Evolutionary conservation across 495 filamentous ascomycete species (phyloP).

Genomic region (Penicillium longicatenatum): DNA sequence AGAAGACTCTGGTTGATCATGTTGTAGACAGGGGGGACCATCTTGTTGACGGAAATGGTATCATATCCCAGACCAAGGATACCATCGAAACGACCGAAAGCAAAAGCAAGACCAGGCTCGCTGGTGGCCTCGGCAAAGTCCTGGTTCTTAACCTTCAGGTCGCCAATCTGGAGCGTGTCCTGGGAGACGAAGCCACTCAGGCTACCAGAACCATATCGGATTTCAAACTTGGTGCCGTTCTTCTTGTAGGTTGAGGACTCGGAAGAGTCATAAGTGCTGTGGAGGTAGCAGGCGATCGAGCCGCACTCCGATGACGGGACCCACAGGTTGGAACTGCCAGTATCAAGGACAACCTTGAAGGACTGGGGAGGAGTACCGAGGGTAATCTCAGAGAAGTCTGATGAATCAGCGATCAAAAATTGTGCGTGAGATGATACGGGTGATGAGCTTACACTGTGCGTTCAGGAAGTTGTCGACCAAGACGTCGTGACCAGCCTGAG

Average conservation of each 20-base stretch:
- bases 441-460: slow-evolving; percentile 79
- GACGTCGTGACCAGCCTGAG: slow-evolving; percentile 73
- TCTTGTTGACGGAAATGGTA: slow-evolving; percentile 93
- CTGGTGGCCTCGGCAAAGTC: slow-evolving; percentile 93
- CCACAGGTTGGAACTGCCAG: slow-evolving; percentile 99
- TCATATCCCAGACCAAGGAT: slow-evolving; percentile 96
- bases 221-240: slow-evolving; percentile 91
- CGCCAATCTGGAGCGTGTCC: slow-evolving; percentile 84
- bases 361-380: slow-evolving; percentile 89
- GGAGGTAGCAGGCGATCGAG: slow-evolving; percentile 98
- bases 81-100: slow-evolving; percentile 97
- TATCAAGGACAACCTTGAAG: slow-evolving; percentile 99
- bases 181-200: slow-evolving; percentile 92
- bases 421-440: background rate
- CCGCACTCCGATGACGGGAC: slow-evolving; percentile 88
- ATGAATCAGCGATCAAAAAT: background rate
- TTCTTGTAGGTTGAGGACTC: slow-evolving; percentile 88
- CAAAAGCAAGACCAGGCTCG: slow-evolving; percentile 96
- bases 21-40: slow-evolving; percentile 93
- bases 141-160: slow-evolving; percentile 82
- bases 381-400: slow-evolving; percentile 95
- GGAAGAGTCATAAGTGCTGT: slow-evolving; percentile 93
- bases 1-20: slow-evolving; percentile 87
- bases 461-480: slow-evolving; percentile 98
- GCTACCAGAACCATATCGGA: slow-evolving; percentile 93